Percentiles rank a stretch among this genome's conserved stretches.
Evolutionary conservation across 1,284 basidiomycete species (phyloP).

Genomic region (Butyriboletus appendiculatus): DNA sequence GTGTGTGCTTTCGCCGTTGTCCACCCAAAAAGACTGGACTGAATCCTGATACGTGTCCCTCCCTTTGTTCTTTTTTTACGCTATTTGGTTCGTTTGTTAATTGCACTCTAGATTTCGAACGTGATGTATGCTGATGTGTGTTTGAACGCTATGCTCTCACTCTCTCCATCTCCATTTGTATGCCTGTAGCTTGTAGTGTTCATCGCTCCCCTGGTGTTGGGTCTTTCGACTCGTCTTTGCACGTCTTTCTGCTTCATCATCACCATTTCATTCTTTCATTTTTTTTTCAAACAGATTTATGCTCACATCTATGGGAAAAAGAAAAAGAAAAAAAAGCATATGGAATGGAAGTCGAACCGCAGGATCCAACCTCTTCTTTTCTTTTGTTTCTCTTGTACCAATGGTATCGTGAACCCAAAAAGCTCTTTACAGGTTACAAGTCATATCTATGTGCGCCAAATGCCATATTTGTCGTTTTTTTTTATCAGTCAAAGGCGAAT

Average conservation of each 20-base stretch:
- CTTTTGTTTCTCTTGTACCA: conserved; percentile 6
- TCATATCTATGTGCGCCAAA: no score
- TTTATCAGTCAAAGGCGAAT: no score
- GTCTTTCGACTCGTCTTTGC: not conserved
- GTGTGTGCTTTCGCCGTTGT: conserved; percentile 22
- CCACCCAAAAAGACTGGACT: conserved; percentile 21
- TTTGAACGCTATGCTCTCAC: conserved; percentile 24
- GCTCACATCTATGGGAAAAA: conserved; percentile 11
- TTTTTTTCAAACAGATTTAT: conserved; percentile 10
- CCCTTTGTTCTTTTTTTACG: conserved; percentile 1
- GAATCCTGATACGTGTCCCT: conserved; percentile 13
- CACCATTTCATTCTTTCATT: not conserved
- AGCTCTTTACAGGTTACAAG: not conserved
- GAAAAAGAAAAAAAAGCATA: conserved; percentile 11
- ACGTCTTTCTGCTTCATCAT: not conserved
- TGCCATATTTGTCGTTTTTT: not conserved
- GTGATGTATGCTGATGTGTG: conserved; percentile 28
- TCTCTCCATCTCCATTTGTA: conserved; percentile 18
- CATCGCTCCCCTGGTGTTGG: conserved; percentile 4
- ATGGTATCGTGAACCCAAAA: not conserved
- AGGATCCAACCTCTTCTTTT: conserved; percentile 1
- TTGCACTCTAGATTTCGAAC: conserved; percentile 18
- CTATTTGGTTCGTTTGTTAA: conserved; percentile 14
- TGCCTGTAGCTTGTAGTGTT: conserved; percentile 32
- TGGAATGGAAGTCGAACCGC: conserved; percentile 21